phyloP scores from a whole-genome alignment of 768 basidiomycete species.

The Zangia roseola region DNA sequence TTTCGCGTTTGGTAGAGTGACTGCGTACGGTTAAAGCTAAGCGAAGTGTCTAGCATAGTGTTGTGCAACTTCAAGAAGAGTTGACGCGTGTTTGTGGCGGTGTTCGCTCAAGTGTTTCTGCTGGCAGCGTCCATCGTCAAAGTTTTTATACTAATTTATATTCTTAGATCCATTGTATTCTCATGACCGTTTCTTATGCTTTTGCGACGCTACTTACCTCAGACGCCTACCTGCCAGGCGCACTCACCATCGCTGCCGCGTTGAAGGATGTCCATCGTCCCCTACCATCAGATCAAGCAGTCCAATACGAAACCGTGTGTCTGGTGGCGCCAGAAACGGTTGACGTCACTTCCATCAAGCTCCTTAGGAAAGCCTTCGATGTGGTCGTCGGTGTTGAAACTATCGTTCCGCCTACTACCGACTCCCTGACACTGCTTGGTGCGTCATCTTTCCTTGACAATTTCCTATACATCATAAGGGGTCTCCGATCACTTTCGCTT shows the following conservation, averaged over 20 bases:
- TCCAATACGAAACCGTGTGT: slow-evolving; percentile 72
- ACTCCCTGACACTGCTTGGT: slow-evolving; percentile 83
- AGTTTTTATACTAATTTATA: slow-evolving; percentile 19
- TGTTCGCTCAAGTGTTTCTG: background rate
- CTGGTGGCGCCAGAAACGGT: slow-evolving; percentile 94
- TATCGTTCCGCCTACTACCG: slow-evolving; percentile 66
- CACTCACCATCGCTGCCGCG: slow-evolving; percentile 81
- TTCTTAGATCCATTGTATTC: background rate
- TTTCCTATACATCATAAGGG: background rate
- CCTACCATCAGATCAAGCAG: slow-evolving; percentile 43
- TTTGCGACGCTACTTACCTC: slow-evolving; percentile 93
- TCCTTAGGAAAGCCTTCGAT: slow-evolving; percentile 77
- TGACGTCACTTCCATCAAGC: slow-evolving; percentile 76
- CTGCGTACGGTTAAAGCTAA: slow-evolving; percentile 40
- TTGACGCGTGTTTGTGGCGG: slow-evolving; percentile 22
- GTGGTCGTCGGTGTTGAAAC: slow-evolving; percentile 90
- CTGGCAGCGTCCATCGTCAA: background rate
- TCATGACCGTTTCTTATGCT: slow-evolving; percentile 69
- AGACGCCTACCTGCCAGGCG: slow-evolving; percentile 90
- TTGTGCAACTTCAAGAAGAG: background rate
- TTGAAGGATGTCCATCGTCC: slow-evolving; percentile 69
- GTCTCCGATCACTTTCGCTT: slow-evolving; percentile 1
- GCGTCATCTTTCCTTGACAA: slow-evolving; percentile 18
- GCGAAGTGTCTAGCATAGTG: slow-evolving; percentile 26
- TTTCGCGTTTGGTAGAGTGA: background rate